A percentile compares a stretch with the other conserved stretches of the same genome.
Evolutionary conservation across 169 alveolate species (phyloP).

Genomic region (Prorocentrum cordatum): DNA sequence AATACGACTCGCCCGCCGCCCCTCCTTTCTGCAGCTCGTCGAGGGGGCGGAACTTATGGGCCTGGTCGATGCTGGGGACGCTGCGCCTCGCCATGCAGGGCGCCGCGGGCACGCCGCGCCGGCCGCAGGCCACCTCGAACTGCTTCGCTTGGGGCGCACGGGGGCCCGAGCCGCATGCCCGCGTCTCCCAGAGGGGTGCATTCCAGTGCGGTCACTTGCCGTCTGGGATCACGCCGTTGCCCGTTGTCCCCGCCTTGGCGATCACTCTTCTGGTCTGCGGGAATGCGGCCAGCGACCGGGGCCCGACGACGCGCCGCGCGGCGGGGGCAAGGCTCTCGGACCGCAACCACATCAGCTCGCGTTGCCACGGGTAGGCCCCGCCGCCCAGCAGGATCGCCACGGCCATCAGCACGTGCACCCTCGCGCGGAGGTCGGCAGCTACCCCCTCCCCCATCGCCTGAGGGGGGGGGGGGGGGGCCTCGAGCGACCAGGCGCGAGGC

Average conservation of each 20-base stretch:
- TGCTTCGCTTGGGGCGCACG: background rate
- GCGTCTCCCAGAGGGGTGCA: background rate
- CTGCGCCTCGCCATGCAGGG: slow-evolving; percentile 15
- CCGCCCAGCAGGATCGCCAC: no score
- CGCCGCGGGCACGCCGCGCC: background rate
- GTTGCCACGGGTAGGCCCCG: no score
- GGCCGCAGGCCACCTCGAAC: background rate
- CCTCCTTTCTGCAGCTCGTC: slow-evolving; percentile 10
- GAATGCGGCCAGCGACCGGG: background rate
- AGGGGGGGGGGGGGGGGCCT: no score
- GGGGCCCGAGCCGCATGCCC: background rate
- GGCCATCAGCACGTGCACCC: no score
- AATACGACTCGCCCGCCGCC: no score
- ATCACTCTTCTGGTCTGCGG: background rate
- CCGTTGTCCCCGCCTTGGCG: background rate
- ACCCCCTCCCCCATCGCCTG: no score
- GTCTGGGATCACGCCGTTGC: background rate
- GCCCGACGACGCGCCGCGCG: background rate
- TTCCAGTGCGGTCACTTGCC: background rate
- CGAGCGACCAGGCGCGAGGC: no score
- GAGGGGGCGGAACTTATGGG: background rate
- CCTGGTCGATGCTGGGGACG: slow-evolving; percentile 11
- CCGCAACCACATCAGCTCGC: no score
- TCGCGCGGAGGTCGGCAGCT: no score
- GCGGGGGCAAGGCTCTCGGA: background rate